A percentile compares a stretch with the other conserved stretches of the same genome.
These are phyloP conservation scores for Ailanthus altissimus DNA, from an alignment of 345 rosid genomes.

Conservation along the genomic window DNA sequence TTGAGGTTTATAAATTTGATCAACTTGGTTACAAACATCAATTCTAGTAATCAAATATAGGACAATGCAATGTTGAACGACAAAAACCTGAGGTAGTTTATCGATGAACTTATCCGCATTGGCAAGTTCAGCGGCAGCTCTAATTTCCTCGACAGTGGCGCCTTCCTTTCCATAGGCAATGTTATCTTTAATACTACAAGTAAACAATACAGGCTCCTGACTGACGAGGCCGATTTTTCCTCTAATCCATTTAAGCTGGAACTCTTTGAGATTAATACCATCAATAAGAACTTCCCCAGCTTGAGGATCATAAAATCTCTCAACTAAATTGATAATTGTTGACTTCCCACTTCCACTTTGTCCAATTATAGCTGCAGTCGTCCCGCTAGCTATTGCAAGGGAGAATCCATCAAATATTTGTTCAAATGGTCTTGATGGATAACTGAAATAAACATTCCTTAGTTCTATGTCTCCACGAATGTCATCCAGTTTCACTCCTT, in stretches of 20 bases:
- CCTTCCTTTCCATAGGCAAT: slow-evolving; percentile 37
- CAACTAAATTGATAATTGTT: slow-evolving; percentile 39
- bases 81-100: background rate
- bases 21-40: no score
- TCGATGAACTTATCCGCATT: background rate
- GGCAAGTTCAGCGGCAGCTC: background rate
- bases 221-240: slow-evolving; percentile 49
- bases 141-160: background rate
- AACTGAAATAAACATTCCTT: slow-evolving; percentile 41
- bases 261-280: slow-evolving; percentile 36
- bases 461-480: slow-evolving; percentile 47
- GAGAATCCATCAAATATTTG: slow-evolving; percentile 47
- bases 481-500: background rate
- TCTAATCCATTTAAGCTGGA: slow-evolving; percentile 54
- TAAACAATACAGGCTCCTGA: slow-evolving; percentile 53
- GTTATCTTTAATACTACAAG: slow-evolving; percentile 46
- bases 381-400: slow-evolving; percentile 36
- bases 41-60: background rate
- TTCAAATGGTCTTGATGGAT: slow-evolving; percentile 54
- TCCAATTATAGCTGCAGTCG: slow-evolving; percentile 50
- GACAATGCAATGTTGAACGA: background rate
- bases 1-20: no score
- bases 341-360: slow-evolving; percentile 66
- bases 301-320: slow-evolving; percentile 51
- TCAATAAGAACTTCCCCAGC: slow-evolving; percentile 53